phyloP scores from a whole-genome alignment of 1,284 basidiomycete species.

The Heterobasidion parviporum region DNA sequence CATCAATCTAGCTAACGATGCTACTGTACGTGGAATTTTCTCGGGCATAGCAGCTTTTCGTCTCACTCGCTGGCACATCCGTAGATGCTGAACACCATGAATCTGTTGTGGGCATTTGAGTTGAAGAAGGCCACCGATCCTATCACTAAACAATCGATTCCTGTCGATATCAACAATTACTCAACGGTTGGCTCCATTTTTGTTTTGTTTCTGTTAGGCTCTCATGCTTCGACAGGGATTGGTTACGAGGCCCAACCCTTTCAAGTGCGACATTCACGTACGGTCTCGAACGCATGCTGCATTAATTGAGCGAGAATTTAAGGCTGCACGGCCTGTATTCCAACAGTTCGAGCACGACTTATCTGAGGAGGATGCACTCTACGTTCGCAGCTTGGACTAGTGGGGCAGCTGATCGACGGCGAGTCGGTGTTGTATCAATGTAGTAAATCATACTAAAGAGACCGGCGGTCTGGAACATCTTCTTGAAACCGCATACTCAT shows the following conservation, averaged over 20 bases:
- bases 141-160: neutral
- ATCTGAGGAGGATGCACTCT: neutral
- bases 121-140: conserved; percentile 4
- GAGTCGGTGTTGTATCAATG: too few species aligned
- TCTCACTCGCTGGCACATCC: neutral
- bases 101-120: conserved; percentile 10
- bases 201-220: neutral
- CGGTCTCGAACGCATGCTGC: neutral
- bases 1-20: neutral
- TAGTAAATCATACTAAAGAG: too few species aligned
- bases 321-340: neutral
- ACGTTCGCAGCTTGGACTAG: too few species aligned
- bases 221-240: neutral
- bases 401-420: too few species aligned
- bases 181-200: neutral
- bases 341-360: neutral
- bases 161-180: neutral
- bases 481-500: too few species aligned
- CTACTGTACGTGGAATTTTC: neutral
- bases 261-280: neutral
- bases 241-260: neutral
- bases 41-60: neutral
- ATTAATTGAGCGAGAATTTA: neutral
- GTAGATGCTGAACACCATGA: conserved; percentile 8
- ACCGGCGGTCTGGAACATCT: too few species aligned